Evolutionary conservation across 352 stramenopile genomes (phyloP), one percentile per base, ranked within the genome.

Genomic region (Phytophthora pistaciae): DNA sequence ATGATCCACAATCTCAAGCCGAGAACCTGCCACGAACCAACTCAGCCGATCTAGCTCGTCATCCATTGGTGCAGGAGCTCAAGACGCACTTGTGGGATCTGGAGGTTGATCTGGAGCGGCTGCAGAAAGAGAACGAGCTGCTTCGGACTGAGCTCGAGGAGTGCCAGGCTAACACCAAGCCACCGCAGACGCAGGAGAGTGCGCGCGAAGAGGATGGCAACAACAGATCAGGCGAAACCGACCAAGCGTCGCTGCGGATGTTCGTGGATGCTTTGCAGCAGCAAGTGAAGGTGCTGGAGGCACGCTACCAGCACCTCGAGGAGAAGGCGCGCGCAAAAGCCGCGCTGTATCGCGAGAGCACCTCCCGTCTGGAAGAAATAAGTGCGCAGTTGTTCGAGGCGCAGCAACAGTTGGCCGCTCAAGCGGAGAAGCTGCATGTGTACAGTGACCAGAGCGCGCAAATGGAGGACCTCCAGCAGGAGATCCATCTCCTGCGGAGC

Each of bases 71-170:
- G 16, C 49, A 61, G 21, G 53, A 79, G 31, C 65, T 90, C 1
- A 88, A 88, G 56, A 56, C 64, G 3, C 75, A 84, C 29, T 64
- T 93, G 20, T 13, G 23, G 10, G 62, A 81, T 7, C 52, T 93
- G 14, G 83, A 90, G 31, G 54, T 87, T 13, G 78, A 87, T 49
- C 42, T 93, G 16, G 68, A 72, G 14, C 72, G 83, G 4, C 63
- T 93, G 10, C 71, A 62, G 1, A 68, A 84, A 27, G 82, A 93
- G 60, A 93, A 93, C 48, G 75, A 85, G 33, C 60, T 91, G 25
- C 63, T 93, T 31, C 76, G 78, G 3, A 25, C 18, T 0, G 81
- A 88, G 50, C 60, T 78, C 11, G 59, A 64, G 18, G 40, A 70
- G 36, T 55, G 38, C n/a, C 50, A 69, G 38, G 36, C 16, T 4